Conservation (phyloP, 179 eudicot genomes). For the Spinacia oleracea region DNA sequence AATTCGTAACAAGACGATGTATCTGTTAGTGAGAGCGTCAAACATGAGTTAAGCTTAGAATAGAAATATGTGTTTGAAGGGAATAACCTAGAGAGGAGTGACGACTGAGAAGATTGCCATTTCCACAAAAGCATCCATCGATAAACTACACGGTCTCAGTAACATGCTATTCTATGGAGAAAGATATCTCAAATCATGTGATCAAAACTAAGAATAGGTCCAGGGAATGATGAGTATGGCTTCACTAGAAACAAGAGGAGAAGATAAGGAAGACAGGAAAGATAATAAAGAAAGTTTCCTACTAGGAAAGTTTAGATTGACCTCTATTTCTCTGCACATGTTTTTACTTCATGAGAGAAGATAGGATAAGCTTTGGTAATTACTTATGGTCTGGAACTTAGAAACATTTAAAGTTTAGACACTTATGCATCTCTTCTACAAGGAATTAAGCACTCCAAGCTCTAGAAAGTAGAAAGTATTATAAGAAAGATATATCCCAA, state of each 20-base stretch:
- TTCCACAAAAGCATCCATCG: background rate
- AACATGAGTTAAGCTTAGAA: background rate
- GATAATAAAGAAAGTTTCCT: background rate
- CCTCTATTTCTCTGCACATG: background rate
- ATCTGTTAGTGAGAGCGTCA: no score
- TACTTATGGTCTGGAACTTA: background rate
- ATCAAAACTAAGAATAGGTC: background rate
- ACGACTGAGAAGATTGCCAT: no score
- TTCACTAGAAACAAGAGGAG: background rate
- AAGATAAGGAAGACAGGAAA: background rate
- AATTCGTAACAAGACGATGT: no score
- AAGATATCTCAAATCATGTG: background rate
- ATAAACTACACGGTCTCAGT: background rate
- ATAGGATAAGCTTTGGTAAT: background rate
- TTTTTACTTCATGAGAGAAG: background rate
- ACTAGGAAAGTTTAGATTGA: background rate
- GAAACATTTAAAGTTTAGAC: no score
- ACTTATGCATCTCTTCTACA: background rate
- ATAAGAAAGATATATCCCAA: background rate
- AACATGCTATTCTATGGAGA: background rate
- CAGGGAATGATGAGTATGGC: background rate
- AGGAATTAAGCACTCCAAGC: background rate
- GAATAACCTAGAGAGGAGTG: background rate
- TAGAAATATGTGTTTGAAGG: background rate
- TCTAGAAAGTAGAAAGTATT: background rate